Evolutionary conservation across 768 basidiomycete genomes (phyloP), one percentile per base, ranked within the genome.

Genomic region (Cystobasidium tubakii): DNA sequence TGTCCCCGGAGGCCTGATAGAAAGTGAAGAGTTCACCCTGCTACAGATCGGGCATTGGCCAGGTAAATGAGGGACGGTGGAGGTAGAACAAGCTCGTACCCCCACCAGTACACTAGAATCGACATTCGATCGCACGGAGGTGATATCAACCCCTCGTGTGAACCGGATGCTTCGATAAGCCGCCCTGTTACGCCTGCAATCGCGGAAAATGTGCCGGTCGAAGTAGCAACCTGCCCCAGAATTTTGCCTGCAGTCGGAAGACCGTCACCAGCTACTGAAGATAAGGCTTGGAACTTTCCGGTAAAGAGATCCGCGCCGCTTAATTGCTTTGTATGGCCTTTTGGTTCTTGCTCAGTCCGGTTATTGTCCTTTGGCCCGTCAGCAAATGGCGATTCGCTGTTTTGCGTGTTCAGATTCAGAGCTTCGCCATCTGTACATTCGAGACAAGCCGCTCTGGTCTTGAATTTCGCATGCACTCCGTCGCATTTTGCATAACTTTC

Each of bases 61-160:
- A 94, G 84, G 78, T 87, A 85, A 33, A 78, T 79, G 42, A 94
- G 77, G 0, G 90, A 86, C 0, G 90, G 85, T 23, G 87, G 85
- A 2, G 92, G 91, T 31, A 94, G 83, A 42, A 87, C 84, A 0
- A 92, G 70, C 79, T 94, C 91, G 15, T 90, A 83, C 17, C 91
- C 91, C 91, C 91, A 94, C 78, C 55, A 64, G 76, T 76, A 79
- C 57, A 77, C n/a, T 39, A 76, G 70, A 3, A 77, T 39, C 17
- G 42, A 72, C 23, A 79, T 46, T 0, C 76, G 17, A 31, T 77
- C 78, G 17, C 60, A 13, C 7, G 78, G 77, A 46, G 75, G 69
- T 10, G 29, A 34, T 10, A 73, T 33, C 29, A 43, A 44, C 1
- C 73, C 73, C n/a, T 64, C 46, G 23, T 65, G 69, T 25, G 69